phyloP scores from a whole-genome alignment of 1,139 yeast species.

The Yamadazyma taylorii region DNA sequence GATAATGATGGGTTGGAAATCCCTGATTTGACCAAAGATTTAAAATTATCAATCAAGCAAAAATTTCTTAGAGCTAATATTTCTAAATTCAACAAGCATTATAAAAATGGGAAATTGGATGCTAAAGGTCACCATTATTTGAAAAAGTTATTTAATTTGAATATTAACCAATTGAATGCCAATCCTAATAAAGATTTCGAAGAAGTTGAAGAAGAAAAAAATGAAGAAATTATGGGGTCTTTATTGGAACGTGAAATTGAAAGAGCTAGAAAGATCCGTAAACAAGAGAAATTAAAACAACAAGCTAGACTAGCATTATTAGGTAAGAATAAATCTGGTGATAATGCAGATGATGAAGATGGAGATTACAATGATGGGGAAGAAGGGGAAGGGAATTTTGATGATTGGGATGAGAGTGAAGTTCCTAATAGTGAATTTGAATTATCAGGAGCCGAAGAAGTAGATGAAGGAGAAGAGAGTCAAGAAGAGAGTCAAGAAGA shows the following conservation, averaged over 20 bases:
- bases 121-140: slow-evolving; percentile 10
- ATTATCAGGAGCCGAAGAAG: slow-evolving; percentile 15
- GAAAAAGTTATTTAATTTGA: slow-evolving; percentile 32
- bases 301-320: slow-evolving; percentile 35
- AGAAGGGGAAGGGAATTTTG: slow-evolving; percentile 5
- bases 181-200: slow-evolving; percentile 33
- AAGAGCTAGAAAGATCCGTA: slow-evolving; percentile 50
- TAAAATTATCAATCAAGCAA: slow-evolving; percentile 34
- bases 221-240: slow-evolving; percentile 45
- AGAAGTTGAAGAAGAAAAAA: slow-evolving; percentile 37
- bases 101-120: not conserved
- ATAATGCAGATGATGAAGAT: slow-evolving; percentile 19
- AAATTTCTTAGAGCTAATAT: slow-evolving; percentile 23
- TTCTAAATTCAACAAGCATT: slow-evolving; percentile 1
- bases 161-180: slow-evolving; percentile 35
- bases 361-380: slow-evolving; percentile 16
- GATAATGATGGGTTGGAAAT: slow-evolving; percentile 25
- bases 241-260: slow-evolving; percentile 64
- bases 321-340: slow-evolving; percentile 15
- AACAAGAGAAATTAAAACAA: slow-evolving; percentile 47
- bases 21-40: slow-evolving; percentile 40
- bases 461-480: slow-evolving; percentile 17
- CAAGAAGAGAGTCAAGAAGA: slow-evolving; percentile 19
- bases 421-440: slow-evolving; percentile 3
- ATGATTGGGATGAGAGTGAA: slow-evolving; percentile 11